Evolutionary conservation across 352 stramenopile genomes (phyloP).

Genomic region (Phytophthora rubi): DNA sequence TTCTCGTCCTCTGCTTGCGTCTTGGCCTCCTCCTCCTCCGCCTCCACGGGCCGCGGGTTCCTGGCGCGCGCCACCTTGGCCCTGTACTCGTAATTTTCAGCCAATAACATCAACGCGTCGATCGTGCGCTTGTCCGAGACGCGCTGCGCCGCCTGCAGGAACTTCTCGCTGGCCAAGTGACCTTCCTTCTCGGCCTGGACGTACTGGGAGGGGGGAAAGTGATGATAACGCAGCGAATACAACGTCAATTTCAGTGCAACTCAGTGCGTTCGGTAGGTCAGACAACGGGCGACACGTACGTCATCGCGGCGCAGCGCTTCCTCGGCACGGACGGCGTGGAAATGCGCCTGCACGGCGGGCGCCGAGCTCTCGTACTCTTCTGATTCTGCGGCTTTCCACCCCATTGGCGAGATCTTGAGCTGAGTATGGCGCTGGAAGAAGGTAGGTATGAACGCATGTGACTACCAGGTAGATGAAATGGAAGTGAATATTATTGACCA

Average conservation of each 20-base stretch:
- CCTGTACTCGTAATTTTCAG: slow-evolving; percentile 83
- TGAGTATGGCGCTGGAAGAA: slow-evolving; percentile 15
- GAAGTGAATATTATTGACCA: neutral
- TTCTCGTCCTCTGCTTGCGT: slow-evolving; percentile 1
- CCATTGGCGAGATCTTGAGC: slow-evolving; percentile 39
- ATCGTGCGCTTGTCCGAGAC: slow-evolving; percentile 74
- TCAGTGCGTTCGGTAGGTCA: neutral
- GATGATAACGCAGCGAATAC: neutral
- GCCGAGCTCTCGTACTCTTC: slow-evolving; percentile 78
- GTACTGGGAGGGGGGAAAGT: slow-evolving; percentile 37
- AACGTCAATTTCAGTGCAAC: slow-evolving; percentile 3
- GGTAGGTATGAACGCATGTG: neutral
- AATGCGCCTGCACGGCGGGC: slow-evolving; percentile 82
- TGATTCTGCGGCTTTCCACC: slow-evolving; percentile 66
- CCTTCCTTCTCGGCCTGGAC: slow-evolving; percentile 67
- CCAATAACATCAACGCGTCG: slow-evolving; percentile 70
- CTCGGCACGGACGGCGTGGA: slow-evolving; percentile 74
- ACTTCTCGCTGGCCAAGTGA: slow-evolving; percentile 72
- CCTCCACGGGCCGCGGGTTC: slow-evolving; percentile 35
- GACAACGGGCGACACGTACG: slow-evolving; percentile 37
- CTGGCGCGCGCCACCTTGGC: slow-evolving; percentile 62
- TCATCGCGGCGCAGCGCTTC: slow-evolving; percentile 66
- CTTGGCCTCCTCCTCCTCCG: slow-evolving; percentile 14
- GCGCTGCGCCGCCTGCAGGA: slow-evolving; percentile 61
- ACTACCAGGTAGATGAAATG: neutral